These are phyloP conservation scores for Ceratobasidium sp. DNA, from an alignment of 1,284 basidiomycete species.

Conservation along the genomic window DNA sequence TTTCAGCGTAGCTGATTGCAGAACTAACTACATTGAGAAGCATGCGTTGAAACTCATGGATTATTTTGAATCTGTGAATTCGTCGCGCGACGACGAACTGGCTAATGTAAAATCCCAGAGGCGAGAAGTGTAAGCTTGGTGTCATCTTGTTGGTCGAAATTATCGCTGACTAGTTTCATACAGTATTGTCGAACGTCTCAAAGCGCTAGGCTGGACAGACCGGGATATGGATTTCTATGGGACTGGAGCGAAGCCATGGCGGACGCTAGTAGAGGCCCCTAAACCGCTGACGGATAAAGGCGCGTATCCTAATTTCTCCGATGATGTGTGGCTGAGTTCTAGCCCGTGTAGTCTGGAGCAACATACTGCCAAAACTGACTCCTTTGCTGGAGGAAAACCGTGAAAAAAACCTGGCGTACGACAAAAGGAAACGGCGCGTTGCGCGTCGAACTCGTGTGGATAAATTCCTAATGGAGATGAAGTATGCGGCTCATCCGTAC, in stretches of 20 bases:
- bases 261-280: not conserved
- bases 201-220: slow-evolving; percentile 3
- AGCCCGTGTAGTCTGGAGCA: not conserved
- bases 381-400: slow-evolving; percentile 6
- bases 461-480: not conserved
- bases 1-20: not conserved
- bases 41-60: not conserved
- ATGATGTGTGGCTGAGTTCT: not conserved
- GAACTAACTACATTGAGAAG: not conserved
- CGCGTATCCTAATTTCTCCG: not conserved
- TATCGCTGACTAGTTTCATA: not conserved
- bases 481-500: not conserved
- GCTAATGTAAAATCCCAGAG: not conserved
- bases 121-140: not conserved
- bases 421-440: not conserved
- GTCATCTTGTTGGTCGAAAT: not conserved
- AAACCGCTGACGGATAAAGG: slow-evolving; percentile 13
- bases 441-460: not conserved
- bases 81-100: not conserved
- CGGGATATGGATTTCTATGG: not conserved
- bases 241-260: not conserved
- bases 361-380: slow-evolving; percentile 1
- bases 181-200: not conserved
- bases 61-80: not conserved
- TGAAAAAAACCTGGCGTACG: not conserved